Evolutionary conservation across 2,329 filamentous ascomycete genomes (phyloP).

Genomic region (Apiospora hydei): DNA sequence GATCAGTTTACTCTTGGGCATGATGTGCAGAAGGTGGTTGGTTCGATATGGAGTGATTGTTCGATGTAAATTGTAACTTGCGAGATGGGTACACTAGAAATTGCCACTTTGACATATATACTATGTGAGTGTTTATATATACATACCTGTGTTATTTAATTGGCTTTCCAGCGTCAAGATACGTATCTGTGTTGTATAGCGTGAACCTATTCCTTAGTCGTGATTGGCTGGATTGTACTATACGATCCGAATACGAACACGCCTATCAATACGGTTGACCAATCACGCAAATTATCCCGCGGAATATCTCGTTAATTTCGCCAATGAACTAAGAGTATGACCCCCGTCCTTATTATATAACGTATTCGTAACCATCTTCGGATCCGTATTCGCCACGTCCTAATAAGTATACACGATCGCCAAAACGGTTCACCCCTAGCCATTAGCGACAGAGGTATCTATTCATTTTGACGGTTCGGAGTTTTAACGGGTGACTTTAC

Average conservation of each 20-base stretch:
- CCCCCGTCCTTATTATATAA: not conserved
- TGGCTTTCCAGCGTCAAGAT: not conserved
- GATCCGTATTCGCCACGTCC: not conserved
- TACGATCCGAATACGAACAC: constrained; percentile 16
- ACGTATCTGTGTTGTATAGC: not conserved
- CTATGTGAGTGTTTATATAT: not conserved
- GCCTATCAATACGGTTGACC: not conserved
- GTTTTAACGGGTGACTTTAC: not conserved
- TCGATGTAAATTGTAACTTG: not conserved
- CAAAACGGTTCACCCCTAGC: not conserved
- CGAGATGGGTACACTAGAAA: not conserved
- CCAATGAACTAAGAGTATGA: not conserved
- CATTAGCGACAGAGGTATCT: not conserved
- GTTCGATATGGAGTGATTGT: not conserved
- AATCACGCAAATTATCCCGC: not conserved
- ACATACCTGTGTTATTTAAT: not conserved
- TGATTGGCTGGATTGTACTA: not conserved
- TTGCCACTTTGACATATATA: not conserved
- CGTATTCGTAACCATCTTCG: not conserved
- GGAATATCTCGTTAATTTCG: not conserved
- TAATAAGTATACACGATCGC: not conserved
- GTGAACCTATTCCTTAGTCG: not conserved
- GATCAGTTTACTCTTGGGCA: constrained; percentile 24
- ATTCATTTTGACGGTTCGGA: not conserved
- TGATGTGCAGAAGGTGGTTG: not conserved